Evolutionary conservation across 768 basidiomycete species (phyloP), one percentile per base, ranked within the genome.

Genomic region (Phaeolepiota aurea): DNA sequence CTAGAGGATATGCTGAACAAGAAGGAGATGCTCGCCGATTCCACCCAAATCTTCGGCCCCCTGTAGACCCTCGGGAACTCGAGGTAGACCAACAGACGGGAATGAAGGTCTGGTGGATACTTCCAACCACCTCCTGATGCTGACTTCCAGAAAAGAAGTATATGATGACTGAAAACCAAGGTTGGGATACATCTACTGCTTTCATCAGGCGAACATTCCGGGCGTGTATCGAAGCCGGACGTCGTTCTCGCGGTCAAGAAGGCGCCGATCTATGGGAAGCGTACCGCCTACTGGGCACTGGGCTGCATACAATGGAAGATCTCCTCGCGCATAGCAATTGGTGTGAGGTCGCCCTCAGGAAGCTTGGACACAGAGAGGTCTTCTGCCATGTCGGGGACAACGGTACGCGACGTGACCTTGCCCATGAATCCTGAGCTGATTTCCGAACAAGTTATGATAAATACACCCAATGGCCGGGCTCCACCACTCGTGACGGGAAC

Each of bases 341-440:
- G 74, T 82, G 81, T 58, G 86, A 91, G 58, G 63, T 88, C 9
- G 74, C 73, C 0, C 67, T 89, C 5, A 69, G 76, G 46, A 79
- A 77, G 46, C 66, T 87, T 63, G 87, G 87, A 0, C 65, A 86
- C 54, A 44, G 63, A 12, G 67, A 84, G 32, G 81, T 88, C 12
- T 89, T 89, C 59, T 79, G 79, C 44, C 86, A 89, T 57, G 84
- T 89, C 36, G 86, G 87, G 11, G 76, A 82, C 32, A 66, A 69
- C 45, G 73, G 72, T 66, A 42, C 38, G 43, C 22, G 7, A 21
- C 12, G 20, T 32, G 31, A 4, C 12, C 5, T 20, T 22, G 20
- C 11, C 31, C 22, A 15, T 20, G 15, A 22, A 23, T 12, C 38
- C 28, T 39, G 49, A 32, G 53, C 9, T 20, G 20, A 31, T 50